These are phyloP conservation scores for Trichoderma asperelloides DNA, from an alignment of 495 filamentous ascomycete genomes.

Conservation along the genomic window DNA sequence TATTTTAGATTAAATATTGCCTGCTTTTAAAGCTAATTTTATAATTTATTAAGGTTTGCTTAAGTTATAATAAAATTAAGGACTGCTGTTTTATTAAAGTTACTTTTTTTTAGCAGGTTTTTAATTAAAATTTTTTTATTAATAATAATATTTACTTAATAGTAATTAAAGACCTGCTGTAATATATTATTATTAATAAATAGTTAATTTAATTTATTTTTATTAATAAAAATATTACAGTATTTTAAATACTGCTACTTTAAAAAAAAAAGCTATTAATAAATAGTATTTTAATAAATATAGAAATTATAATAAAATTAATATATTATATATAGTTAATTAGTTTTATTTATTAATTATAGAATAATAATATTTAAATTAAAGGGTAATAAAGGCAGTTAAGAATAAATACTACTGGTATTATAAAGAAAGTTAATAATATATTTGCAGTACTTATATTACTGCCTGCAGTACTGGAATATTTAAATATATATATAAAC, in stretches of 20 bases:
- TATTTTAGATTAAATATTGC: background rate
- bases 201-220: background rate
- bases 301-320: background rate
- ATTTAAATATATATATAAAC: slow-evolving; percentile 6
- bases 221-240: background rate
- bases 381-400: background rate
- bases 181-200: background rate
- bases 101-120: background rate
- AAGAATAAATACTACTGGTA: background rate
- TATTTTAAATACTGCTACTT: background rate
- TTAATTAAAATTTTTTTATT: background rate
- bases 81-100: background rate
- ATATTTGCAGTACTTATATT: background rate
- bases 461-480: background rate
- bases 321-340: background rate
- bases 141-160: background rate
- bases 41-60: background rate
- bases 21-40: background rate
- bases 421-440: slow-evolving; percentile 4
- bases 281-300: background rate
- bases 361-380: background rate
- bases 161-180: background rate
- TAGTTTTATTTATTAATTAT: background rate
- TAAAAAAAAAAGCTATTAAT: background rate
- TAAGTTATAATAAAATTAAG: background rate